Evolutionary conservation across 179 eudicot species (phyloP).

Genomic region (Amaranthus tricolor): DNA sequence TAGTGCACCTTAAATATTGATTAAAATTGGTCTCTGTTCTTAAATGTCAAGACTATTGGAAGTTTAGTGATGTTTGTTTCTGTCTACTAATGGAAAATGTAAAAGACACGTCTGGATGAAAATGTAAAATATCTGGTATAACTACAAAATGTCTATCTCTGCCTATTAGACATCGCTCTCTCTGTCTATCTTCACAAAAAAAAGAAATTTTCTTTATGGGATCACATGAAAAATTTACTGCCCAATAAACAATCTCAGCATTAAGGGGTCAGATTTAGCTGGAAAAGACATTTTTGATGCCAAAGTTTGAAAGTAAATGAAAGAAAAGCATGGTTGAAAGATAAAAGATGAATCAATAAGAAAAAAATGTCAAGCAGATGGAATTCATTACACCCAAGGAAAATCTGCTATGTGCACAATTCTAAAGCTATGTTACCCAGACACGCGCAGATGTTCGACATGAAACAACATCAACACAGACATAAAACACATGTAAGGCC

Average conservation of each 20-base stretch:
- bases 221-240: not conserved
- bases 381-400: not conserved
- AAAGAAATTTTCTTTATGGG: not conserved
- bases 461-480: too few species aligned
- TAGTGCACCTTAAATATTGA: slow-evolving; percentile 17
- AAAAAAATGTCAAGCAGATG: too few species aligned
- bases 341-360: not conserved
- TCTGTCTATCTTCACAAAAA: not conserved
- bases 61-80: slow-evolving; percentile 15
- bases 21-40: slow-evolving; percentile 6
- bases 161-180: not conserved
- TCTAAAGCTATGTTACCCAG: too few species aligned
- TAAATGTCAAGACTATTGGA: slow-evolving; percentile 11
- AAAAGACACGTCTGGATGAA: slow-evolving; percentile 16
- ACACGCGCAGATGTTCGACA: too few species aligned
- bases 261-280: not conserved
- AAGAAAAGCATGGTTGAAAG: too few species aligned
- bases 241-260: not conserved
- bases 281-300: not conserved
- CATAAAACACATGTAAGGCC: too few species aligned
- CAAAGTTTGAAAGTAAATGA: not conserved
- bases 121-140: slow-evolving; percentile 6
- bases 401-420: not conserved
- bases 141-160: slow-evolving; percentile 5
- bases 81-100: slow-evolving; percentile 13